Evolutionary conservation across 169 alveolate species (phyloP).

Genomic region (Prorocentrum cordatum): DNA sequence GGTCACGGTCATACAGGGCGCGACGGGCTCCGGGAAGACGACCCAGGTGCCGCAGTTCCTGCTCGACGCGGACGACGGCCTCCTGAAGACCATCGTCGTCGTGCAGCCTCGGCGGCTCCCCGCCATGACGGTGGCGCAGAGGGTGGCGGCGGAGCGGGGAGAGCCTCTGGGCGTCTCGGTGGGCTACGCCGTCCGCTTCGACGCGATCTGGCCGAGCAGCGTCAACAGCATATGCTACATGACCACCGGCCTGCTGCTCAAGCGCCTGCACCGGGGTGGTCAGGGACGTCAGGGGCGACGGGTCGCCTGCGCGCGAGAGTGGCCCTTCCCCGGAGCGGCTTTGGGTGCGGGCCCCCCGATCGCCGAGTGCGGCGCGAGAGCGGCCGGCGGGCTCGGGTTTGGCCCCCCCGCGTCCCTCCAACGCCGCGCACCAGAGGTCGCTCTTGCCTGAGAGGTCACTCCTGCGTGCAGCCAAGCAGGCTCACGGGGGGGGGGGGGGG

Average conservation of each 20-base stretch:
- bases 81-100: constrained; percentile 24
- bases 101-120: constrained; percentile 61
- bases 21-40: constrained; percentile 66
- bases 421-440: too few species aligned
- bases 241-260: constrained; percentile 48
- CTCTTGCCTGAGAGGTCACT: too few species aligned
- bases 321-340: too few species aligned
- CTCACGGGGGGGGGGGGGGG: too few species aligned
- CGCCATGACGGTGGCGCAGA: constrained; percentile 47
- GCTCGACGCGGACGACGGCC: constrained; percentile 28
- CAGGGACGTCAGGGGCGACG: too few species aligned
- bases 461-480: too few species aligned
- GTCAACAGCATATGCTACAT: constrained; percentile 50
- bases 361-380: too few species aligned
- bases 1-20: constrained; percentile 59
- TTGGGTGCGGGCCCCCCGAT: too few species aligned
- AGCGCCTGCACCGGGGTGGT: constrained; percentile 39
- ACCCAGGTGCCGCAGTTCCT: constrained; percentile 64
- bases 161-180: constrained; percentile 45
- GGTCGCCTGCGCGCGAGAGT: too few species aligned
- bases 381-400: too few species aligned
- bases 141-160: constrained; percentile 64
- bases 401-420: too few species aligned
- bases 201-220: constrained; percentile 37
- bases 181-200: constrained; percentile 64